Evolutionary conservation across 2,329 filamentous ascomycete genomes (phyloP).

Genomic region (Botryotinia globosa): DNA sequence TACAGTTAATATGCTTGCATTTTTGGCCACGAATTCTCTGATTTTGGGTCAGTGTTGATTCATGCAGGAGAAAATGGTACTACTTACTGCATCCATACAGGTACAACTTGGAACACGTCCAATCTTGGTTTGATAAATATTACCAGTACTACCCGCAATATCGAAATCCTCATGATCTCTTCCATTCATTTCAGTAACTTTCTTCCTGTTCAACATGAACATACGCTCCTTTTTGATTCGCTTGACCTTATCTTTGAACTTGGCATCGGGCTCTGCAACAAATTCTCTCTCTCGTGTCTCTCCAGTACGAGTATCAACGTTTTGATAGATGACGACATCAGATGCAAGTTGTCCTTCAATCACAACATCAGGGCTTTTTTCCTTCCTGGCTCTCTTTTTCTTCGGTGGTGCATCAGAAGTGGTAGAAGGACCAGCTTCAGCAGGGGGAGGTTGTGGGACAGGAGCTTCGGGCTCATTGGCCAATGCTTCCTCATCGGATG

Average conservation of each 20-base stretch:
- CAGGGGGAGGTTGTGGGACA: neutral
- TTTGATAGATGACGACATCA: conserved; percentile 16
- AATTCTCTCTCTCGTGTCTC: conserved; percentile 24
- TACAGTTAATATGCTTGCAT: conserved; percentile 30
- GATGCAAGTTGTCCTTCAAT: conserved; percentile 23
- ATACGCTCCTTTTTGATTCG: conserved; percentile 27
- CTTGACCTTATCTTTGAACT: conserved; percentile 27
- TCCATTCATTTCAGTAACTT: conserved; percentile 18
- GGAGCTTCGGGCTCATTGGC: neutral
- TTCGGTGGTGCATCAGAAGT: conserved; percentile 14
- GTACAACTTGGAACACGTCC: conserved; percentile 24
- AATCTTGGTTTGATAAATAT: conserved; percentile 25
- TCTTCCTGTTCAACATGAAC: conserved; percentile 29
- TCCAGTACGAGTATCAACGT: conserved; percentile 17
- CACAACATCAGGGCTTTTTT: conserved; percentile 20
- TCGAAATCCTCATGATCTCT: conserved; percentile 22
- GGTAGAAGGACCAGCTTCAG: neutral
- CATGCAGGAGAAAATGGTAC: neutral
- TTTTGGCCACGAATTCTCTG: conserved; percentile 27
- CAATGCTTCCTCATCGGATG: conserved; percentile 34
- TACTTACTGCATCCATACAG: conserved; percentile 30
- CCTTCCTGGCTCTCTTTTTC: conserved; percentile 18
- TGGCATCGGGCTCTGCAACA: conserved; percentile 23
- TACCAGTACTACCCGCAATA: conserved; percentile 30
- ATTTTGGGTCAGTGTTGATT: neutral